Base-by-base conservation (phyloP, 257 asterid species). In the Catharanthus roseus region DNA sequence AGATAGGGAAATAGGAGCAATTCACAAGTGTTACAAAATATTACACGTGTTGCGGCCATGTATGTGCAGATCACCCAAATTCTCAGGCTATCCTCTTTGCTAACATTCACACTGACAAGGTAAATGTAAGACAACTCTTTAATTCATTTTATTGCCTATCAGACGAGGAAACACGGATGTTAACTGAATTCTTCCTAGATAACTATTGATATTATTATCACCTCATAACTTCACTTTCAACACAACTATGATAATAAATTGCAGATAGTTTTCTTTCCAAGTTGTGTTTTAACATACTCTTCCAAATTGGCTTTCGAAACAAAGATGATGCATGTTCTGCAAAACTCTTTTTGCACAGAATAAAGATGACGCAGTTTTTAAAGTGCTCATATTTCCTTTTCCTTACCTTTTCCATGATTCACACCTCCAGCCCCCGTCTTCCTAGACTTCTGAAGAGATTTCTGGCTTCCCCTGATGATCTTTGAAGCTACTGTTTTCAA, bases 401-500 rank as follows among this genome's bases (percentile, higher is more conserved):
- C 42, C 55, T 67, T 45, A n/a, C 55, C 70, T 66, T n/a, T 44
- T 4, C 75, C 65, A 41, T 26, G 45, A 53, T 69, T 77, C 70
- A 69, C 29, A 28, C 57, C 63, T 68, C 76, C 42, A 31, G 58
- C 74, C 47, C 19, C 71, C 24, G 38, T 53, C 74, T 82, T 84
- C 23, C 13, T 71, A 18, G 84, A 51, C 68, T 78, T 76, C 19
- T 67, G 72, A 68, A 36, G 72, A 38, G 74, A 61, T 80, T 81
- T 87, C 81, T 82, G 84, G 76, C 79, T 67, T 67, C 45, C 82
- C 74, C 75, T 85, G 68, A 72, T 63, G 67, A 82, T 72, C 82
- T 84, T 88, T 71, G 41, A n/a, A 12, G 92, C 86, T 71, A 88
- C 19, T 70, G 91, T 75, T 65, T 65, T 84, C 81, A 88, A 53